These are phyloP conservation scores for Paramecium bursaria DNA, from an alignment of 73 alveolate species.

Conservation along the genomic window DNA sequence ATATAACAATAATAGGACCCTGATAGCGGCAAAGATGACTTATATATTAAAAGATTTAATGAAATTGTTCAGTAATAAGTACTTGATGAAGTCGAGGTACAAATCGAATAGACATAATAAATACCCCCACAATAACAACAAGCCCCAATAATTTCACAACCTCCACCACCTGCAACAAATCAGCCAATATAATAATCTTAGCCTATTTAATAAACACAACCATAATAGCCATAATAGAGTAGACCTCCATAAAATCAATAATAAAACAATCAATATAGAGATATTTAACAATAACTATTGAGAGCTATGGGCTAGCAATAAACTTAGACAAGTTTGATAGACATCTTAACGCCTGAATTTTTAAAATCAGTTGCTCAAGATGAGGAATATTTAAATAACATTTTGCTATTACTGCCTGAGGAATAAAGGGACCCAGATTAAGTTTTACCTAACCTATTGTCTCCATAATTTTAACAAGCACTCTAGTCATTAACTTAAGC, in stretches of 20 bases:
- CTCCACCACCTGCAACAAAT: background rate
- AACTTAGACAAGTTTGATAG: background rate
- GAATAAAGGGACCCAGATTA: no score
- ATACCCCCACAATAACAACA: no score
- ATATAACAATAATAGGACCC: background rate
- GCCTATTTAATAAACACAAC: background rate
- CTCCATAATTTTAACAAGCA: no score
- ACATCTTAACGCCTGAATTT: slow-evolving; percentile 10
- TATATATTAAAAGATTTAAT: slow-evolving; percentile 21
- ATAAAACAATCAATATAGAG: background rate
- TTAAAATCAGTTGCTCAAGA: slow-evolving; percentile 19
- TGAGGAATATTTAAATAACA: slow-evolving; percentile 10
- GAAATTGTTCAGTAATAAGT: background rate
- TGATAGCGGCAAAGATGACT: slow-evolving; percentile 1
- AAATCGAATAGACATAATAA: background rate
- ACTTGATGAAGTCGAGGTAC: background rate
- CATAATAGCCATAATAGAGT: background rate
- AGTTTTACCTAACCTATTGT: no score
- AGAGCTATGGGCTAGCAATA: background rate
- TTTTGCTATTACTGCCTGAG: no score
- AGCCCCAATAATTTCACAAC: no score
- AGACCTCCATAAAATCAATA: background rate
- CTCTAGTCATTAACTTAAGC: no score
- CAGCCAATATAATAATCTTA: background rate
- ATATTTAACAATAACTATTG: background rate